A percentile compares a stretch with the other conserved stretches of the same genome.
Conservation (phyloP, 2,329 filamentous ascomycete genomes). For the Fonsecaea pedrosoi region DNA sequence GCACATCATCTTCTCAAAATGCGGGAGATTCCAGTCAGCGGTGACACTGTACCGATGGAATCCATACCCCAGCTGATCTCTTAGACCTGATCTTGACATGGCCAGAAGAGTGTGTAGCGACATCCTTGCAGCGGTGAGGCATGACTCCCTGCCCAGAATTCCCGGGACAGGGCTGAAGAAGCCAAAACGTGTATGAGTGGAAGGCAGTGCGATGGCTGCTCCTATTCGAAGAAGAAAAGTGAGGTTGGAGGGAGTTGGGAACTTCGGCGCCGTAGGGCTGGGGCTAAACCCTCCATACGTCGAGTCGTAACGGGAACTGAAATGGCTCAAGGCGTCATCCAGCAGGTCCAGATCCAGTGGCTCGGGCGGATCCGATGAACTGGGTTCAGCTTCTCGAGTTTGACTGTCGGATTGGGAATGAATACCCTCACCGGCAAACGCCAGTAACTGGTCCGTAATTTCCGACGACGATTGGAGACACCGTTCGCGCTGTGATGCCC, state of each 20-base stretch:
- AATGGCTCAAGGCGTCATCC: constrained; percentile 85
- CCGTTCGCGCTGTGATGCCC: constrained; percentile 82
- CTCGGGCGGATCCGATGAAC: constrained; percentile 59
- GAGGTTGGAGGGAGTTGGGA: constrained; percentile 84
- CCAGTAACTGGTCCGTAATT: constrained; percentile 78
- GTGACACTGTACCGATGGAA: constrained; percentile 89
- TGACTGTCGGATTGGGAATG: constrained; percentile 48
- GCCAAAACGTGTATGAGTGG: constrained; percentile 39
- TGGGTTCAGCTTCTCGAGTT: constrained; percentile 44
- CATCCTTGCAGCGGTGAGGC: constrained; percentile 75
- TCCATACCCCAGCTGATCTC: constrained; percentile 78
- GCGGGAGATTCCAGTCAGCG: constrained; percentile 87
- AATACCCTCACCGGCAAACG: constrained; percentile 88
- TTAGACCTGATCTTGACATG: constrained; percentile 75
- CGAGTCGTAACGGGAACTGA: constrained; percentile 78
- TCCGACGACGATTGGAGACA: constrained; percentile 84
- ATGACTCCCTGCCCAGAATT: constrained; percentile 84
- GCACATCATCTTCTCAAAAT: constrained; percentile 96
- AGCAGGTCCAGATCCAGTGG: constrained; percentile 86
- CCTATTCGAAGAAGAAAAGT: constrained; percentile 79
- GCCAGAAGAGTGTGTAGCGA: constrained; percentile 78
- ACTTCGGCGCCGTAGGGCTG: constrained; percentile 71
- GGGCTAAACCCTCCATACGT: constrained; percentile 78
- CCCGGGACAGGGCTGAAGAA: constrained; percentile 77
- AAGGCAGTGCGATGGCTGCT: constrained; percentile 45